Evolutionary conservation across 2,329 filamentous ascomycete species (phyloP), one percentile per base, ranked within the genome.

Genomic region (Aureobasidium sp.): DNA sequence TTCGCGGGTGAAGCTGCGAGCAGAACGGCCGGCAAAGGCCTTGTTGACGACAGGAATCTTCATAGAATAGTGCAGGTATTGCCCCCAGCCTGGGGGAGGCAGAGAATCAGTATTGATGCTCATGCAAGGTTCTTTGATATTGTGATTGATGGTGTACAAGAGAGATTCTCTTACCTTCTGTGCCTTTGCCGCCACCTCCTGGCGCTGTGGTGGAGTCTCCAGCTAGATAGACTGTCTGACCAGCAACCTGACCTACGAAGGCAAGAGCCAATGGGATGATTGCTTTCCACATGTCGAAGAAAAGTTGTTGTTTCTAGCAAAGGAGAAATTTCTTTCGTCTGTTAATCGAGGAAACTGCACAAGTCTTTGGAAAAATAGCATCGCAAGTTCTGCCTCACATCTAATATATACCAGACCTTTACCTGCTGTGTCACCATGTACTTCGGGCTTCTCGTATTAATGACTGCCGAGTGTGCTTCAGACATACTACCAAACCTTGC

Each of bases 1-100:
- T 73, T 90, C 86, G 52, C 83, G 80, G 1, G 81, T 86, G 73
- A 80, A 90, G 24, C 84, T 87, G 50, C 86, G 81, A 1, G 86
- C 85, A 29, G 82, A 85, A 54, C 86, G 83, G 22, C 87, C 87
- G 9, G 79, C 85, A 19, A 87, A 80, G 35, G 87, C 87, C 59
- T 82, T 76, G 77, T 90, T 90, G 66, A 82, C 77, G 6, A 88
- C 80, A 0, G 76, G 72, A 31, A 77, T 69, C 12, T 77, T 74
- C 61, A 82, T 70, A 45, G 78, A 82, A 68, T 82, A 78, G 50
- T 77, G 75, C 15, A 88, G 76, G 69, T 82, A 85, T 65, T 81
- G 74, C 22, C 85, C 86, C 85, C 86, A 89, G 47, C 86, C 86
- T 79, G 61, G 12, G 31, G 19, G 12, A 33, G 24, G 15, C 11